A percentile compares a stretch with the other conserved stretches of the same genome.
These are phyloP conservation scores for Suillus americanus DNA, from an alignment of 768 basidiomycete species.

Conservation along the genomic window DNA sequence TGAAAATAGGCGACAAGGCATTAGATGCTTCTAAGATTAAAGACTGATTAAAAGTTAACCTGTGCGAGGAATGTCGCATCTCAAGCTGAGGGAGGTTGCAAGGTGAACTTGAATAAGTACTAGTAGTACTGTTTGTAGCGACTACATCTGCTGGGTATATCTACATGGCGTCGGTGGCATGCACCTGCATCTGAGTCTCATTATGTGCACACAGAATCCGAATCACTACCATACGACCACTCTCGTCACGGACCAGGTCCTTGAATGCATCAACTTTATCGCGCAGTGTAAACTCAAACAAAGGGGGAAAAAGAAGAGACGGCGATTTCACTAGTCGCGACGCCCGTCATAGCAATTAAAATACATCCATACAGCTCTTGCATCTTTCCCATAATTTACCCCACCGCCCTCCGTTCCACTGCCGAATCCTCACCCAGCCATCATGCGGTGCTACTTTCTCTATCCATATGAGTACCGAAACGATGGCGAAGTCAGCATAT, in stretches of 20 bases:
- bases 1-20: background rate
- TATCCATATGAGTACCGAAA: slow-evolving; percentile 73
- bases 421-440: slow-evolving; percentile 66
- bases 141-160: background rate
- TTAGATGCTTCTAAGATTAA: background rate
- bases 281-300: background rate
- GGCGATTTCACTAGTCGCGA: background rate
- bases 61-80: background rate
- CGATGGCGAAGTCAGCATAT: slow-evolving; percentile 74
- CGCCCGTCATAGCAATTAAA: slow-evolving; percentile 29
- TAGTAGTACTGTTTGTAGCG: background rate
- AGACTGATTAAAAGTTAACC: background rate
- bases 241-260: background rate
- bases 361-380: slow-evolving; percentile 66
- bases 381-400: slow-evolving; percentile 60
- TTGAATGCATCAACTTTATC: background rate
- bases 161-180: background rate
- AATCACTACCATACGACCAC: background rate
- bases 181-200: background rate
- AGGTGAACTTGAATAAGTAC: background rate
- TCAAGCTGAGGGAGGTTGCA: background rate
- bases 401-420: slow-evolving; percentile 75
- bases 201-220: background rate
- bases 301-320: background rate
- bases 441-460: slow-evolving; percentile 72